These are phyloP conservation scores for Oryza meridionalis DNA, from an alignment of 176 grass and related monocot species.

Conservation along the genomic window DNA sequence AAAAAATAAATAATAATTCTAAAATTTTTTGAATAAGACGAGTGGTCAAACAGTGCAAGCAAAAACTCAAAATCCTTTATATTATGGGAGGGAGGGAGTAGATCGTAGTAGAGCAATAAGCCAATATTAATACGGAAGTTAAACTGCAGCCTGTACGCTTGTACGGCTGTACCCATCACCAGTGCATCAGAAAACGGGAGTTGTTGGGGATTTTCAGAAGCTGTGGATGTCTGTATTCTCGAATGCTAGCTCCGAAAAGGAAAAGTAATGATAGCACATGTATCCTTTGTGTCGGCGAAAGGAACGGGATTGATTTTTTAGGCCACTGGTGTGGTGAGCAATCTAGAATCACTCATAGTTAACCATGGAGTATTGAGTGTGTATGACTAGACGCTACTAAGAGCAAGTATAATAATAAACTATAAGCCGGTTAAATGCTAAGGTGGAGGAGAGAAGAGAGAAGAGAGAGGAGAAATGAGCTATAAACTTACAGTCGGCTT, in stretches of 20 bases:
- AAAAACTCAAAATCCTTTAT: too few species aligned
- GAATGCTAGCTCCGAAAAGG: neutral
- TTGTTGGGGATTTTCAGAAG: neutral
- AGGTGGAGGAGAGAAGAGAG: too few species aligned
- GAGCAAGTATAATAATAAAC: too few species aligned
- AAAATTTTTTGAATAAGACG: too few species aligned
- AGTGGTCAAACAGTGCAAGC: too few species aligned
- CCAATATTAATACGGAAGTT: neutral
- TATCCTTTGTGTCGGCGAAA: slow-evolving; percentile 8
- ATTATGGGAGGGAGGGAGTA: too few species aligned
- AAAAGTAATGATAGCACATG: neutral
- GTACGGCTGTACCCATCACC: neutral
- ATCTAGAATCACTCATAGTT: neutral
- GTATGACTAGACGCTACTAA: neutral
- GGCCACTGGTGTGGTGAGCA: neutral
- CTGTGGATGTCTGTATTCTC: neutral
- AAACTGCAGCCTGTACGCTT: neutral
- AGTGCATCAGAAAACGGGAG: neutral
- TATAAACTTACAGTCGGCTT: too few species aligned
- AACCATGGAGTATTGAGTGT: neutral
- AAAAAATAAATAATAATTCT: too few species aligned
- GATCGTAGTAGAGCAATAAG: neutral
- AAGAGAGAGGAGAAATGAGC: too few species aligned
- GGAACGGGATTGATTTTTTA: neutral
- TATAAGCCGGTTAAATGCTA: too few species aligned